Conservation (phyloP, 306 rosid species). For the Prosopis cineraria region DNA sequence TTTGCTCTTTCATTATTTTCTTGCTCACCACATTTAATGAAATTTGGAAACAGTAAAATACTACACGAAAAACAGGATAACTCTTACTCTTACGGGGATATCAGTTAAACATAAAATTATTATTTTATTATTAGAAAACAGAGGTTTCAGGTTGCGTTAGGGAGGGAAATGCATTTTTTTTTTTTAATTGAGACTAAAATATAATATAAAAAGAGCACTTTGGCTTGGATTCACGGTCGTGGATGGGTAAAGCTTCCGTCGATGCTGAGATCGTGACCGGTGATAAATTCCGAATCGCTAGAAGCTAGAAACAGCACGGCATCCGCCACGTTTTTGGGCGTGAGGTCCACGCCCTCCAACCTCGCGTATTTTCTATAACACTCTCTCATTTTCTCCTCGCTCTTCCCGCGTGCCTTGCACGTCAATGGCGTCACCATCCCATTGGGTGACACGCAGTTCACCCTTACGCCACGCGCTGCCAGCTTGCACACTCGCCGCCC, state of each 20-base stretch:
- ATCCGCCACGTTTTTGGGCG: constrained; percentile 45
- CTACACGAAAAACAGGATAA: too few relatives aligned
- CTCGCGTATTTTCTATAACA: background rate
- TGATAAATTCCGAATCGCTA: constrained; percentile 48
- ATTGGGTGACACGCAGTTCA: constrained; percentile 62
- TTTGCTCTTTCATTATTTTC: too few relatives aligned
- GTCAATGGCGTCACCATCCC: constrained; percentile 43
- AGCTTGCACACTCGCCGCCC: constrained; percentile 49
- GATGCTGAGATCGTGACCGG: constrained; percentile 48
- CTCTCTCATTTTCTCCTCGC: constrained; percentile 12
- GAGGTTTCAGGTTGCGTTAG: too few relatives aligned
- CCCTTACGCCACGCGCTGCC: constrained; percentile 47
- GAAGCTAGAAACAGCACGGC: constrained; percentile 56
- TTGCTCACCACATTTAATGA: too few relatives aligned
- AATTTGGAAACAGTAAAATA: too few relatives aligned
- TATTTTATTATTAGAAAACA: too few relatives aligned
- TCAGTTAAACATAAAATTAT: too few relatives aligned
- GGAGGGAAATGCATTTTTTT: too few relatives aligned
- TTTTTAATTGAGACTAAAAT: too few relatives aligned
- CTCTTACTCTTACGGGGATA: too few relatives aligned
- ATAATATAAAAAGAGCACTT: too few relatives aligned
- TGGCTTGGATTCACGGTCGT: too few relatives aligned
- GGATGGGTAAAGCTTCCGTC: constrained; percentile 32
- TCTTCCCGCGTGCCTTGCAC: background rate
- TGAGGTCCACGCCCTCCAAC: constrained; percentile 50